These are phyloP conservation scores for Talaromyces sp. DNA, from an alignment of 2,329 filamentous ascomycete species.

Conservation along the genomic window DNA sequence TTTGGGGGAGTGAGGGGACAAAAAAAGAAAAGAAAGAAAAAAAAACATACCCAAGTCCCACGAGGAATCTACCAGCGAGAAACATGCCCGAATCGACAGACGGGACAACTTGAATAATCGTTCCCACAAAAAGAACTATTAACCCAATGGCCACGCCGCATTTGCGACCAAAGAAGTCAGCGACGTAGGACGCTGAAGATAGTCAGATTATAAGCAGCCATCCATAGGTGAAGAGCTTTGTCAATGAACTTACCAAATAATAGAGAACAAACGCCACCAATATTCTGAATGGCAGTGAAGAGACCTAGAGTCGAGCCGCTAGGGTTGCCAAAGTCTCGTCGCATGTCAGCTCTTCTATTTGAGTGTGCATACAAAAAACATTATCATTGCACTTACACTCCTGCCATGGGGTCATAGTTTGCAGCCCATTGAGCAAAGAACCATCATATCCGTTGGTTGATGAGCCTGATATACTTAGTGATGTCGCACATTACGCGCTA, in stretches of 20 bases:
- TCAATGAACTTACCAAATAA: constrained; percentile 13
- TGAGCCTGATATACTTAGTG: not conserved
- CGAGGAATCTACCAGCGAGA: constrained; percentile 19
- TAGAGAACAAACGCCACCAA: constrained; percentile 20
- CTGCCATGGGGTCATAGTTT: constrained; percentile 22
- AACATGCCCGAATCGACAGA: constrained; percentile 13
- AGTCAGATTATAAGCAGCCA: not conserved
- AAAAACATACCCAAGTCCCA: constrained; percentile 17
- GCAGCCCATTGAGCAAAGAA: constrained; percentile 19
- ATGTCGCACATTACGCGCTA: too few species aligned
- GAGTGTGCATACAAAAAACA: too few species aligned
- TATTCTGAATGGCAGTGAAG: constrained; percentile 21
- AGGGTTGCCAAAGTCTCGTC: constrained; percentile 12
- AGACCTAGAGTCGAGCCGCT: constrained; percentile 13
- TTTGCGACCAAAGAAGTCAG: constrained; percentile 20
- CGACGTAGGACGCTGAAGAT: constrained; percentile 20
- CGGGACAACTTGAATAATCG: constrained; percentile 17
- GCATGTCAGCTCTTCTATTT: not conserved
- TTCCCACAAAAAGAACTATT: constrained; percentile 21
- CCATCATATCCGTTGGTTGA: constrained; percentile 25
- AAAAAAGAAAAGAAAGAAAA: not conserved
- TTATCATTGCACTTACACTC: constrained; percentile 10
- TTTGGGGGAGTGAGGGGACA: too few species aligned
- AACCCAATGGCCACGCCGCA: constrained; percentile 16
- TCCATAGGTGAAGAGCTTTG: not conserved